These are phyloP conservation scores for Malus fusca DNA, from an alignment of 306 rosid genomes.

Conservation along the genomic window DNA sequence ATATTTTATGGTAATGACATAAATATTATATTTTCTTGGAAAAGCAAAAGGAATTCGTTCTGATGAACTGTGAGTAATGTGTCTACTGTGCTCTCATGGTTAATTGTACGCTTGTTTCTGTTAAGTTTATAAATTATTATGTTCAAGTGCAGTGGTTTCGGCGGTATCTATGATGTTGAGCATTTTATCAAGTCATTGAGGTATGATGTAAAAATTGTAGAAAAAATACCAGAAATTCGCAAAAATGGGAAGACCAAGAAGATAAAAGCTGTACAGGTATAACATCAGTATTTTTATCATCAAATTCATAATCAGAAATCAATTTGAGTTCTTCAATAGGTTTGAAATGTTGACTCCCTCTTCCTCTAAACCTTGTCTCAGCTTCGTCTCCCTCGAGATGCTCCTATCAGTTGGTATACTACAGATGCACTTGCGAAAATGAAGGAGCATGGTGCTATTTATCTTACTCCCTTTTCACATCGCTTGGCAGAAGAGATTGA, in stretches of 20 bases:
- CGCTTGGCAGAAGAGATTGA: slow-evolving; percentile 96
- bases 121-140: background rate
- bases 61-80: background rate
- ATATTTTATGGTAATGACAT: background rate
- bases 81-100: background rate
- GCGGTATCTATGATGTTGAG: slow-evolving; percentile 92
- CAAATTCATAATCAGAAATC: background rate
- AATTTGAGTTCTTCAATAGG: slow-evolving; percentile 14
- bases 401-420: slow-evolving; percentile 84
- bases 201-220: slow-evolving; percentile 75
- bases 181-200: slow-evolving; percentile 71
- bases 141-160: slow-evolving; percentile 65
- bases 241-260: slow-evolving; percentile 76
- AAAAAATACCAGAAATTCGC: slow-evolving; percentile 72
- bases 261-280: slow-evolving; percentile 88
- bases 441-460: slow-evolving; percentile 88
- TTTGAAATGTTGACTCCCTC: background rate
- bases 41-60: background rate
- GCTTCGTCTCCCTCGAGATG: slow-evolving; percentile 93
- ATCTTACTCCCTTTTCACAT: slow-evolving; percentile 96
- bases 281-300: background rate
- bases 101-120: background rate
- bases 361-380: slow-evolving; percentile 24
- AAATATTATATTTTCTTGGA: background rate
- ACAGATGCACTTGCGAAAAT: slow-evolving; percentile 69